Evolutionary conservation across 352 stramenopile species (phyloP).

Genomic region (Phytophthora brassicae): DNA sequence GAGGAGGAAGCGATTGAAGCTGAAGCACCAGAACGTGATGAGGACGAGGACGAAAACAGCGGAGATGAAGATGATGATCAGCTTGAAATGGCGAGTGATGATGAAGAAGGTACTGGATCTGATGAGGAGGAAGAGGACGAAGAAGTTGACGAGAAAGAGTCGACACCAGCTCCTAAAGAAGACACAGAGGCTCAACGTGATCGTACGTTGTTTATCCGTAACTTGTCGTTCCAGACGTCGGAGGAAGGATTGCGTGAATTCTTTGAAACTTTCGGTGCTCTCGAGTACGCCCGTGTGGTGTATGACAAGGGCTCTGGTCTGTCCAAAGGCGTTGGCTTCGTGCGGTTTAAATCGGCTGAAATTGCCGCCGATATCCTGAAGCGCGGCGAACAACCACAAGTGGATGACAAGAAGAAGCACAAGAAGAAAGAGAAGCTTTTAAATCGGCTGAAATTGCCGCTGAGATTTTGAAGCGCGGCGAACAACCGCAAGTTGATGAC

Average conservation of each 20-base stretch:
- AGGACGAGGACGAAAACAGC: constrained; percentile 41
- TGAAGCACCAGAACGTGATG: constrained; percentile 26
- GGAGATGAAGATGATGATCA: constrained; percentile 50
- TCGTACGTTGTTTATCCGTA: constrained; percentile 85
- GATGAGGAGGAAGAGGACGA: constrained; percentile 35
- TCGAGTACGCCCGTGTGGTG: constrained; percentile 84
- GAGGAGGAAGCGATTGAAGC: constrained; percentile 33
- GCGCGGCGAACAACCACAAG: constrained; percentile 44
- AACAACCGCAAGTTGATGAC: constrained; percentile 40
- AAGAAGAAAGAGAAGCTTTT: too few species aligned
- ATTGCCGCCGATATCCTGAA: constrained; percentile 59
- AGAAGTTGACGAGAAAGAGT: constrained; percentile 34
- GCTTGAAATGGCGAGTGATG: constrained; percentile 51
- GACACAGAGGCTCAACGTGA: constrained; percentile 78
- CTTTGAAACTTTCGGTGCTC: constrained; percentile 67
- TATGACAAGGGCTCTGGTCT: constrained; percentile 78
- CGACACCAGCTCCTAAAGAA: constrained; percentile 34
- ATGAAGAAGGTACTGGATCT: constrained; percentile 34
- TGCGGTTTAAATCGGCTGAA: constrained; percentile 67
- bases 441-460: constrained; percentile 56
- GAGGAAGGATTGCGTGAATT: constrained; percentile 73
- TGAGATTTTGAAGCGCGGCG: constrained; percentile 54
- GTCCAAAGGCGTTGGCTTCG: constrained; percentile 85
- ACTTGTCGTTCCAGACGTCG: constrained; percentile 83
- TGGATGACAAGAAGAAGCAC: constrained; percentile 49